A percentile compares a stretch with the other conserved stretches of the same genome.
These are phyloP conservation scores for Nitzschia putrida DNA, from an alignment of 108 stramenopile genomes.

Conservation along the genomic window DNA sequence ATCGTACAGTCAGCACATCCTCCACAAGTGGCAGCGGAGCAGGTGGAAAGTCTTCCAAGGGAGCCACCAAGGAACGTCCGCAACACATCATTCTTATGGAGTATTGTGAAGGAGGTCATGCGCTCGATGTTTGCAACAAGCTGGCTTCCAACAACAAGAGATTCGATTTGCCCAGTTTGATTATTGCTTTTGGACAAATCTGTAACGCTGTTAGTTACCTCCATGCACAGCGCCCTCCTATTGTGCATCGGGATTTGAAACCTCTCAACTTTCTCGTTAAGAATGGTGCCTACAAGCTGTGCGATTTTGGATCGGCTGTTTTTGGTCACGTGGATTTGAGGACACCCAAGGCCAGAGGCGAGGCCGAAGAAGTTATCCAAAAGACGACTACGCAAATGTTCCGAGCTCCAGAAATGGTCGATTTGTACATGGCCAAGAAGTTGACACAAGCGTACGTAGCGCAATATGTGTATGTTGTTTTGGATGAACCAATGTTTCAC, in stretches of 20 bases:
- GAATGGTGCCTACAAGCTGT: slow-evolving; percentile 85
- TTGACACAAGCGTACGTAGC: slow-evolving; percentile 81
- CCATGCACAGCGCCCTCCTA: slow-evolving; percentile 85
- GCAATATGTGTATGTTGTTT: background rate
- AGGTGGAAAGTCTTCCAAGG: slow-evolving; percentile 11
- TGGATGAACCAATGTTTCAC: background rate
- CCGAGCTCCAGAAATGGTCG: slow-evolving; percentile 95
- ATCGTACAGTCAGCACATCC: slow-evolving; percentile 25
- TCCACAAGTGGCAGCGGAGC: slow-evolving; percentile 4
- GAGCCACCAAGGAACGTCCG: slow-evolving; percentile 40
- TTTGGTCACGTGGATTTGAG: slow-evolving; percentile 85
- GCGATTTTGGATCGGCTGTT: slow-evolving; percentile 91
- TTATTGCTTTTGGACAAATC: slow-evolving; percentile 87
- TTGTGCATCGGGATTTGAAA: slow-evolving; percentile 97
- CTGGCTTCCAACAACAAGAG: slow-evolving; percentile 48
- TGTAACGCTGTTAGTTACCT: slow-evolving; percentile 85
- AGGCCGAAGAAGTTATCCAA: slow-evolving; percentile 87
- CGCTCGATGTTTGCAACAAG: slow-evolving; percentile 77
- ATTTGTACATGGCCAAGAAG: slow-evolving; percentile 86
- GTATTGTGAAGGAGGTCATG: slow-evolving; percentile 89
- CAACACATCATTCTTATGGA: slow-evolving; percentile 94
- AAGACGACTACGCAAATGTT: slow-evolving; percentile 97
- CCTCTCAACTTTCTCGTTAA: slow-evolving; percentile 96
- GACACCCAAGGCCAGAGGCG: slow-evolving; percentile 60
- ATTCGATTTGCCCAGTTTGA: slow-evolving; percentile 70